Evolutionary conservation across 257 asterid genomes (phyloP).

Genomic region (Nicotiana undulata): DNA sequence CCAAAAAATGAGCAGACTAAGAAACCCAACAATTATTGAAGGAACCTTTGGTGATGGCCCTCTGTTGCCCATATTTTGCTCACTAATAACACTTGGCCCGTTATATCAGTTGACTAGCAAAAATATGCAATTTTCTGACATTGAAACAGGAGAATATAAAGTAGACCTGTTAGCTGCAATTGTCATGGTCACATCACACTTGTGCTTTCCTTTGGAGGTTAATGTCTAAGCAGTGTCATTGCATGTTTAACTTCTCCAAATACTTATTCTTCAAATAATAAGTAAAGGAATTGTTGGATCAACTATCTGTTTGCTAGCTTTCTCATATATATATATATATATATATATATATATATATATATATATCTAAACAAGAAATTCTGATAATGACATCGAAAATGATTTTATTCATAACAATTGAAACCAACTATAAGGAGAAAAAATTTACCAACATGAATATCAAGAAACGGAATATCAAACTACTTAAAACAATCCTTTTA

Average conservation of each 20-base stretch:
- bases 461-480: background rate
- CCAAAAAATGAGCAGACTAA: constrained; percentile 13
- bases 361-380: background rate
- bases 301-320: background rate
- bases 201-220: background rate
- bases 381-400: background rate
- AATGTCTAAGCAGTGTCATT: background rate
- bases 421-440: background rate
- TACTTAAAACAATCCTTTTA: background rate
- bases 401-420: background rate
- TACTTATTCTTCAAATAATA: background rate
- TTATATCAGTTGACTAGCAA: background rate
- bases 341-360: background rate
- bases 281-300: background rate
- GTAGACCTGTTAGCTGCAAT: background rate
- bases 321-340: too few species aligned
- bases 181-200: background rate
- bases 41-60: constrained; percentile 31
- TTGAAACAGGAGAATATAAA: background rate
- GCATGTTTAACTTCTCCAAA: background rate
- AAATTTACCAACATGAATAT: background rate
- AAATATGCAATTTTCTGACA: background rate
- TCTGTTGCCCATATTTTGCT: background rate
- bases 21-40: constrained; percentile 12
- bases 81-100: background rate